phyloP scores from a whole-genome alignment of 352 stramenopile genomes.

The Phytophthora rubi region DNA sequence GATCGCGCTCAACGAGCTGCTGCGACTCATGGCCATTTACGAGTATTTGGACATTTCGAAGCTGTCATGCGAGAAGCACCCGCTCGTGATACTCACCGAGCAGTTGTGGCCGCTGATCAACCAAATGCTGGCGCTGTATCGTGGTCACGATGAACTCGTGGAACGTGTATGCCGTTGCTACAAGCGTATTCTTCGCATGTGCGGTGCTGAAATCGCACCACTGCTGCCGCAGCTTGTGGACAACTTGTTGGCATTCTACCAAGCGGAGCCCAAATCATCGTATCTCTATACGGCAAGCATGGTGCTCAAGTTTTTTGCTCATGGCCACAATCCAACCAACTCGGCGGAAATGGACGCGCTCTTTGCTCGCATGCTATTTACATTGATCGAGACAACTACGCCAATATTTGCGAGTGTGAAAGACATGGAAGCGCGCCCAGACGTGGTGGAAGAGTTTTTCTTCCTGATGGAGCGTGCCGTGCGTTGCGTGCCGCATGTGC shows the following conservation, averaged over 20 bases:
- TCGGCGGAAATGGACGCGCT: slow-evolving; percentile 49
- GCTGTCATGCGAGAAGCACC: slow-evolving; percentile 36
- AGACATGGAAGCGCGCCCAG: slow-evolving; percentile 82
- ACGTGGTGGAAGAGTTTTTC: slow-evolving; percentile 97
- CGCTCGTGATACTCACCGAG: slow-evolving; percentile 77
- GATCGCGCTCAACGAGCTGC: slow-evolving; percentile 65
- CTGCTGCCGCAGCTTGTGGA: slow-evolving; percentile 80
- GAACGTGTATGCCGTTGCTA: slow-evolving; percentile 87
- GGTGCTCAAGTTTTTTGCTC: slow-evolving; percentile 80
- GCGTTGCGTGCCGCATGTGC: slow-evolving; percentile 78
- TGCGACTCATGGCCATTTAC: slow-evolving; percentile 87
- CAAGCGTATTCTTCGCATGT: slow-evolving; percentile 87
- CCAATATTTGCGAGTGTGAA: slow-evolving; percentile 76
- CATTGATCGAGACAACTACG: slow-evolving; percentile 79
- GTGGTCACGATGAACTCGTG: slow-evolving; percentile 76
- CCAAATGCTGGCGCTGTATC: slow-evolving; percentile 80
- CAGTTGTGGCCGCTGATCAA: slow-evolving; percentile 84
- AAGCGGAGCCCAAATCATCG: slow-evolving; percentile 80
- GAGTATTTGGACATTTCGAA: slow-evolving; percentile 69
- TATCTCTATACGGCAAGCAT: slow-evolving; percentile 87
- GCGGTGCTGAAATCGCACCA: slow-evolving; percentile 61
- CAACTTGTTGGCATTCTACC: slow-evolving; percentile 81
- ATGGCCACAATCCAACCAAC: slow-evolving; percentile 32
- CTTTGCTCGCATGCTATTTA: slow-evolving; percentile 64
- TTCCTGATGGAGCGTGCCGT: slow-evolving; percentile 93